Base-by-base conservation (phyloP, 2,329 filamentous ascomycete genomes). In the Periconia macrospinosa region DNA sequence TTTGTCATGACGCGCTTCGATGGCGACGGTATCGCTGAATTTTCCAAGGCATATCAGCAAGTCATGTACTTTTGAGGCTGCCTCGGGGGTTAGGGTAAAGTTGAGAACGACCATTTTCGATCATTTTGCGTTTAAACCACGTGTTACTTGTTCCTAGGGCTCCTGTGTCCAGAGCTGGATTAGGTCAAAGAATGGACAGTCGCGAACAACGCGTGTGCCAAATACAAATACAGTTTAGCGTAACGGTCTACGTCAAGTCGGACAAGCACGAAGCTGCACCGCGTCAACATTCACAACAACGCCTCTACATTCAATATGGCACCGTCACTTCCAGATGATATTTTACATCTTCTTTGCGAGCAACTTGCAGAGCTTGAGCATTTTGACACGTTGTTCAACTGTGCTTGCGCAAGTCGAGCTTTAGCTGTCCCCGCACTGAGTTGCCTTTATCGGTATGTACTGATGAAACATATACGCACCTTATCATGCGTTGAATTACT, bases 11-110 rank as follows among this genome's bases (percentile, higher is more conserved):
- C 83, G 81, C 33, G 88, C 87, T 71, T 92, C 90, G 41, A 93
- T 79, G 23, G 85, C 89, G 18, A 93, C 89, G 44, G 88, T 84
- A 62, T 93, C 90, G 70, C 87, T 89, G 76, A 93, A 92, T 72
- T 91, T 91, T 66, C 84, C 83, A 23, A 93, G 80, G 70, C 90
- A 93, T 19, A 85, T 79, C 52, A 93, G 81, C 20, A 86, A 82
- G 71, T 92, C 90, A 63, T 91, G 87, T 43, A 93, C 78, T 46
- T 83, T 84, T 7, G 81, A 79, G 42, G 91, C 85, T 30, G 87
- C 87, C 61, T 92, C 88, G 52, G 90, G 88, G 62, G 82, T 88
- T 50, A 93, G 78, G 0, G 87, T 89, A 68, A 92, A 92, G 55
- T 81, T 86, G 53, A 92, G 69, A 10, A 74, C 65, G n/a, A 78